phyloP scores from a whole-genome alignment of 2,329 filamentous ascomycete species.

The Aspergillus intermedius region DNA sequence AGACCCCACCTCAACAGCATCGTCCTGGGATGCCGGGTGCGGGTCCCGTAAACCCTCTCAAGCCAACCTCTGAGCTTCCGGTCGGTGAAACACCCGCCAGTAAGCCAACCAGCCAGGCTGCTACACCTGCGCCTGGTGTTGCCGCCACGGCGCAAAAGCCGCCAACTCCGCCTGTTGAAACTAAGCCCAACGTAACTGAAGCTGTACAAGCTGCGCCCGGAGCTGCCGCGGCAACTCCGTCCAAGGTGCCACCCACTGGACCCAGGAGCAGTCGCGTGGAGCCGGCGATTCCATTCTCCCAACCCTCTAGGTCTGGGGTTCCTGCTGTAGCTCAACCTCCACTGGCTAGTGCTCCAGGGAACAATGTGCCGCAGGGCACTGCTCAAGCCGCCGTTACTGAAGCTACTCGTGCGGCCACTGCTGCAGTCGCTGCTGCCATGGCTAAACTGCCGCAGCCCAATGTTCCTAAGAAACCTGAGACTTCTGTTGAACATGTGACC shows the following conservation, averaged over 20 bases:
- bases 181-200: slow-evolving; percentile 33
- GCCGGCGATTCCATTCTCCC: slow-evolving; percentile 42
- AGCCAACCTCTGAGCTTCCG: slow-evolving; percentile 39
- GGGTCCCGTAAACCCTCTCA: slow-evolving; percentile 22
- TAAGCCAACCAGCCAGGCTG: slow-evolving; percentile 30
- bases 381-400: slow-evolving; percentile 38
- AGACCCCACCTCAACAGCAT: slow-evolving; percentile 31
- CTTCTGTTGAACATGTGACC: slow-evolving; percentile 36
- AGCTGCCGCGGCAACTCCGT: slow-evolving; percentile 13
- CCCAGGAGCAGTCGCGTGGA: slow-evolving; percentile 39
- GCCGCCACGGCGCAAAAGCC: slow-evolving; percentile 22
- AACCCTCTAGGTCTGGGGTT: slow-evolving; percentile 28
- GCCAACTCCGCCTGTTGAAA: slow-evolving; percentile 33
- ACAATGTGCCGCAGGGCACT: slow-evolving; percentile 22
- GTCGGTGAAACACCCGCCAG: slow-evolving; percentile 31
- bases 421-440: slow-evolving; percentile 47
- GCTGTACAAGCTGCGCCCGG: slow-evolving; percentile 25
- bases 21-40: slow-evolving; percentile 25
- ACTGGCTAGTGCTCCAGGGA: slow-evolving; percentile 17
- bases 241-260: slow-evolving; percentile 21
- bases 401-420: slow-evolving; percentile 44
- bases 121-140: slow-evolving; percentile 26
- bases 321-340: slow-evolving; percentile 24
- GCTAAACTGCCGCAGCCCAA: slow-evolving; percentile 42
- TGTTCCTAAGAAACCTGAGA: slow-evolving; percentile 29